phyloP scores from a whole-genome alignment of 1,139 yeast genomes.

The Sporopachydermia cereana region DNA sequence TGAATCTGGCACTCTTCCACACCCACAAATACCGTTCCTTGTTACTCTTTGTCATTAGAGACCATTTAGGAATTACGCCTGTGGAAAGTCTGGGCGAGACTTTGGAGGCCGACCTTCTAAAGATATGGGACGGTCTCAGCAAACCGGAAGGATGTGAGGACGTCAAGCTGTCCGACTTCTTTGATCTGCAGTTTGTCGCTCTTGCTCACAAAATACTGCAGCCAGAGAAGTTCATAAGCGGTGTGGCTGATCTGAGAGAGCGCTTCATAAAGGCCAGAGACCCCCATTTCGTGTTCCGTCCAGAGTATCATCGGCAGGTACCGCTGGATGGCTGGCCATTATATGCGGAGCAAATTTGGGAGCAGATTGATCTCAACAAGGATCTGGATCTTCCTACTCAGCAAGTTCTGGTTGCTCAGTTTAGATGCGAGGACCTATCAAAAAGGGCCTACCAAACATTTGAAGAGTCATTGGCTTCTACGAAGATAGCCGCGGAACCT shows the following conservation, averaged over 20 bases:
- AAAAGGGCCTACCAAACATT: constrained; percentile 39
- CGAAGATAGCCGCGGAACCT: constrained; percentile 11
- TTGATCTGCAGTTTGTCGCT: constrained; percentile 73
- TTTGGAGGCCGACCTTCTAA: constrained; percentile 53
- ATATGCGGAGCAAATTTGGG: constrained; percentile 89
- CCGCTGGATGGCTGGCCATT: constrained; percentile 96
- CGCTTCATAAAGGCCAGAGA: constrained; percentile 26
- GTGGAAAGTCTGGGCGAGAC: constrained; percentile 58
- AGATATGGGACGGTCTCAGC: constrained; percentile 67
- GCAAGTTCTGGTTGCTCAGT: constrained; percentile 86
- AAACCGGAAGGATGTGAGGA: constrained; percentile 57
- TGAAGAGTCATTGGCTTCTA: constrained; percentile 23
- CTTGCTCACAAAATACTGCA: constrained; percentile 80
- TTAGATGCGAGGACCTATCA: constrained; percentile 86
- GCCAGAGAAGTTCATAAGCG: constrained; percentile 56
- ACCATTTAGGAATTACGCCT: constrained; percentile 84
- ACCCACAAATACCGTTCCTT: constrained; percentile 45
- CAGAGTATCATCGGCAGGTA: constrained; percentile 68
- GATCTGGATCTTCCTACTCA: constrained; percentile 95
- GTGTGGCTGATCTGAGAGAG: constrained; percentile 55
- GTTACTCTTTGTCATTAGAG: constrained; percentile 81
- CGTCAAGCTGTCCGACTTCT: constrained; percentile 56
- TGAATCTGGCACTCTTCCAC: constrained; percentile 72
- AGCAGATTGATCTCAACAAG: constrained; percentile 82
- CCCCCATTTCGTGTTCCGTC: constrained; percentile 40